Base-by-base conservation (phyloP, 495 filamentous ascomycete species). In the Bacidia gigantensis region DNA sequence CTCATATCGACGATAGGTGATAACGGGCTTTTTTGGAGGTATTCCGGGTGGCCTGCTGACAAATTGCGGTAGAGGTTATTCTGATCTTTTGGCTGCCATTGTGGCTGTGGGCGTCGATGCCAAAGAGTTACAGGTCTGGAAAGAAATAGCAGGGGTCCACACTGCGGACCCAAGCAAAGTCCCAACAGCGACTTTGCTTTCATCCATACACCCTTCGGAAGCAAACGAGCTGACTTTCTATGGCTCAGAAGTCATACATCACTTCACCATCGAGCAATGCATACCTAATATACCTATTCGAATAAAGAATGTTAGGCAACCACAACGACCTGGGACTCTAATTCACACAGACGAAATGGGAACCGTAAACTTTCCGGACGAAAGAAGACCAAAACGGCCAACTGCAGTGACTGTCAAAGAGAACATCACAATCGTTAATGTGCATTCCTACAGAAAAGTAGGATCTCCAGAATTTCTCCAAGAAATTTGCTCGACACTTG, bases 251-350 rank as follows among this genome's bases (percentile, higher is more conserved):
- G 92, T 98, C 58, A 96, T 98, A 57, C 92, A 98, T 60, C 92
- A 92, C 46, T 83, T 95, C 62, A 98, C 92, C 50, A 97, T 98
- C 87, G 89, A 98, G 68, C 92, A 96, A 64, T 92, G 92, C 47
- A 95, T 97, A 65, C 84, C 90, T 2, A 89, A 77, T 49, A 97
- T 97, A 64, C 87, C 84, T 9, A 93, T 96, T 59, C 86, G 92
- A 52, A 97, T 97, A 67, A 96, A 97, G 72, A 97, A 98, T 64
- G 92, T 97, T 62, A 89, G 93, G 71, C 95, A 96, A 60, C 88
- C 93, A 0, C 78, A 81, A 39, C 85, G 86, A 50, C 76, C 79
- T 51, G 92, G 92, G 46, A 99, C 92, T 24, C 73, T 94, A 49
- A 89, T 99, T 57, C 82, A 86, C 59, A 22, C 5, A 9, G 66